These are phyloP conservation scores for Agrostemma githago DNA, from an alignment of 148 eudicot genomes.

Conservation along the genomic window DNA sequence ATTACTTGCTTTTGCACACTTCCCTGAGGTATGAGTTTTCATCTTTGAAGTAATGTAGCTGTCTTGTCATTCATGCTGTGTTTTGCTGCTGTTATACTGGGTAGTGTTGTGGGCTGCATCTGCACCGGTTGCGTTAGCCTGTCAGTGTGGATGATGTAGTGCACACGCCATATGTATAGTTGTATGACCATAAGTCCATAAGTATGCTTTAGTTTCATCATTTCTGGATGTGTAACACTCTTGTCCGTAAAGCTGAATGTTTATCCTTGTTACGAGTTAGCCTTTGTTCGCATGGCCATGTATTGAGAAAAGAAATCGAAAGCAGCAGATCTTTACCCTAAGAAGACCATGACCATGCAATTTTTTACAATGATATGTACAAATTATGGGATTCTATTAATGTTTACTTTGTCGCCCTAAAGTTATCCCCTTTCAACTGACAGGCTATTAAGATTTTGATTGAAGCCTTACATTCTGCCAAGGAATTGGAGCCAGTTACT, in stretches of 20 bases:
- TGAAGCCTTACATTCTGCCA: constrained; percentile 75
- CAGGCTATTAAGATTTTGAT: constrained; percentile 78
- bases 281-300: background rate
- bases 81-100: background rate
- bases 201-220: background rate
- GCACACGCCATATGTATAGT: background rate
- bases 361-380: background rate
- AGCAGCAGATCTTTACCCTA: background rate
- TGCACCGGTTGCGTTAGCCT: background rate
- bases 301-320: background rate
- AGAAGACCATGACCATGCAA: background rate
- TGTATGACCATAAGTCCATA: background rate
- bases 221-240: background rate
- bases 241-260: background rate
- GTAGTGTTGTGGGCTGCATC: background rate
- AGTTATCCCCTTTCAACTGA: constrained; percentile 6
- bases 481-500: constrained; percentile 63
- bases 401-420: background rate
- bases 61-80: background rate
- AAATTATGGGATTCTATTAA: background rate
- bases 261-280: background rate
- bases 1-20: constrained; percentile 69
- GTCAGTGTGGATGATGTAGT: background rate
- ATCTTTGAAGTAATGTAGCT: background rate
- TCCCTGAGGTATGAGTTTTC: constrained; percentile 69